Evolutionary conservation across 257 asterid genomes (phyloP), one percentile per base, ranked within the genome.

Genomic region (Rhazya stricta): DNA sequence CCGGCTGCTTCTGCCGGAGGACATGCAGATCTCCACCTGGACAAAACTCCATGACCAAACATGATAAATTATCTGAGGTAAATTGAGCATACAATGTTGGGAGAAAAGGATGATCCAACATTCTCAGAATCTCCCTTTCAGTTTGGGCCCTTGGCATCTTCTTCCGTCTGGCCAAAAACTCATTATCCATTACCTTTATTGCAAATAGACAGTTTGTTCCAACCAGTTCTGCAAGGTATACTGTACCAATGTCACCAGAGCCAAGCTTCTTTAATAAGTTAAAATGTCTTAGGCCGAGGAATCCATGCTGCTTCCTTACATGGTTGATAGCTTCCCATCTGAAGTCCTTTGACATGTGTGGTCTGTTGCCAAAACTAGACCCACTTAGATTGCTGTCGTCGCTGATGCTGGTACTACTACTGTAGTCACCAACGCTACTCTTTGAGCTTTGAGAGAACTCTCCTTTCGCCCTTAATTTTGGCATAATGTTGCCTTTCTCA

Each of bases 1-100:
- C 90, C 9, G 91, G 92, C 80, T 91, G 97, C 85, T 86, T 90
- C 83, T 94, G 98, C 34, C 98, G 84, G 46, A 94, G 91, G 45
- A 90, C 98, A 32, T 94, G 98, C 46, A 91, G 80, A 83, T 94
- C 98, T 74, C 98, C 98, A 80, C 97, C 93, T 3, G 97, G 96
- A 81, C 99, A 94, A 75, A 90, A 92, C 84, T 92, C 99, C 99
- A 94, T 92, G 25, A 94, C 96, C 63, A 92, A 84, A 84, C 97
- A 94, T 2, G 96, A 90, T 12, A 90, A 81, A 77, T 92, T 90
- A 63, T 90, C 96, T 0, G 99, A 89, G 21, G 92, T 86, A 74
- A 94, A 94, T 82, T 91, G 96, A 19, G 97, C 95, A 85, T 86
- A 94, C 61, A 94, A 85, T 16, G 97, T 92, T 1, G 97, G 97